Evolutionary conservation across 371 early-diverging fungal genomes (phyloP).

Genomic region (Actinomortierella wolfii): DNA sequence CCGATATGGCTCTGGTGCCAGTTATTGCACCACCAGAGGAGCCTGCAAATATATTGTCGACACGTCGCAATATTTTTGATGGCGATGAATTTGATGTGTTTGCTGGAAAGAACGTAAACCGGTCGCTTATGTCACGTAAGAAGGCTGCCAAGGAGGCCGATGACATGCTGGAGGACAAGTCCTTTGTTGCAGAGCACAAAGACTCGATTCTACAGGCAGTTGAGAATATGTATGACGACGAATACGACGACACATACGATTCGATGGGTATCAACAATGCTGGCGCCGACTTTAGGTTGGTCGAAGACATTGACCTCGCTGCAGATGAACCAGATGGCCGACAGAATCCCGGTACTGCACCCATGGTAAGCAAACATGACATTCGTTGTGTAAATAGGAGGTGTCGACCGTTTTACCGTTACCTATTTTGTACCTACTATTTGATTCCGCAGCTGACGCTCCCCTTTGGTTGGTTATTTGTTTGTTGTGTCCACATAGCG

Average conservation of each 20-base stretch:
- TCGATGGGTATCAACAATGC: slow-evolving; percentile 67
- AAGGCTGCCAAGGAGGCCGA: slow-evolving; percentile 64
- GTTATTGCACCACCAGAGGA: not conserved
- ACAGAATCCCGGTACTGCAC: not conserved
- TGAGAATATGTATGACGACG: slow-evolving; percentile 77
- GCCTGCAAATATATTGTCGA: slow-evolving; percentile 52
- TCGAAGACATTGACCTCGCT: slow-evolving; percentile 61
- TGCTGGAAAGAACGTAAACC: slow-evolving; percentile 61
- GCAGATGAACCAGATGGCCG: slow-evolving; percentile 25
- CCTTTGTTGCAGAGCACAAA: slow-evolving; percentile 62
- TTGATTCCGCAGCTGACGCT: not conserved
- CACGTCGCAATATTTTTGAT: slow-evolving; percentile 85
- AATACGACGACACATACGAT: slow-evolving; percentile 94
- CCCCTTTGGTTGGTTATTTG: not conserved
- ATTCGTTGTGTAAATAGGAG: not conserved
- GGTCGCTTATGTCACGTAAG: slow-evolving; percentile 68
- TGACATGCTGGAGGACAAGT: slow-evolving; percentile 58
- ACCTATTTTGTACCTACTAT: not conserved
- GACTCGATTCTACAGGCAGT: slow-evolving; percentile 63
- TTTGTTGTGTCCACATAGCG: not conserved
- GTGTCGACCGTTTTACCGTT: not conserved
- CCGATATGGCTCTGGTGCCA: no score
- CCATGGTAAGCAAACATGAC: no score
- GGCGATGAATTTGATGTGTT: slow-evolving; percentile 94
- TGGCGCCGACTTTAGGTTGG: slow-evolving; percentile 54